A percentile compares a stretch with the other conserved stretches of the same genome.
These are phyloP conservation scores for Xerocomellus intermedius DNA, from an alignment of 768 basidiomycete species.

Conservation along the genomic window DNA sequence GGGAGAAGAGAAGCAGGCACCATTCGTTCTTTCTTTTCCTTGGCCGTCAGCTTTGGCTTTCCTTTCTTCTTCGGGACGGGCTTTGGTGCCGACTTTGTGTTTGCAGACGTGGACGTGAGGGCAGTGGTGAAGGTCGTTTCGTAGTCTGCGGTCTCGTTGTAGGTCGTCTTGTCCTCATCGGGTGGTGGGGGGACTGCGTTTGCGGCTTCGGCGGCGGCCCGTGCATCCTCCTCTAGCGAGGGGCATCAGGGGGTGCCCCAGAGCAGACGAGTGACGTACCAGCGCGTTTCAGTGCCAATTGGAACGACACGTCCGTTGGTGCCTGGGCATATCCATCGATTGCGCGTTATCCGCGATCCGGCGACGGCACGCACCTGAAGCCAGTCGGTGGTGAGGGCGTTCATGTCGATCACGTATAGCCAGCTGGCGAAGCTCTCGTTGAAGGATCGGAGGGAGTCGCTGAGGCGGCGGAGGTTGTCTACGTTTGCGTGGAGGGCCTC, in stretches of 20 bases:
- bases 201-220: conserved; percentile 50
- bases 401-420: conserved; percentile 92
- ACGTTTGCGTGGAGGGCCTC: conserved; percentile 77
- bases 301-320: conserved; percentile 59
- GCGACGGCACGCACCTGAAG: conserved; percentile 52
- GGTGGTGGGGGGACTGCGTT: conserved; percentile 38
- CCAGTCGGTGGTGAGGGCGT: conserved; percentile 93
- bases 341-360: neutral
- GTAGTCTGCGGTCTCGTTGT: conserved; percentile 28
- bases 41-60: conserved; percentile 69
- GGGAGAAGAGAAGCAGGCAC: conserved; percentile 39
- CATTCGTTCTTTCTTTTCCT: conserved; percentile 81
- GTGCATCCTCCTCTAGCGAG: conserved; percentile 57
- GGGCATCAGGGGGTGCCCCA: neutral
- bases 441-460: conserved; percentile 76
- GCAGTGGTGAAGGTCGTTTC: conserved; percentile 37
- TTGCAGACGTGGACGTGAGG: conserved; percentile 32
- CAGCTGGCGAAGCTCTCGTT: conserved; percentile 93
- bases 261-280: conserved; percentile 37
- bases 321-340: conserved; percentile 39
- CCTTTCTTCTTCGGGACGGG: conserved; percentile 44
- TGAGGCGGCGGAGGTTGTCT: conserved; percentile 66
- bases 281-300: conserved; percentile 56
- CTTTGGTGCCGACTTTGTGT: conserved; percentile 43
- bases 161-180: conserved; percentile 33